These are phyloP conservation scores for Apodospora peruviana DNA, from an alignment of 495 filamentous ascomycete species.

Conservation along the genomic window DNA sequence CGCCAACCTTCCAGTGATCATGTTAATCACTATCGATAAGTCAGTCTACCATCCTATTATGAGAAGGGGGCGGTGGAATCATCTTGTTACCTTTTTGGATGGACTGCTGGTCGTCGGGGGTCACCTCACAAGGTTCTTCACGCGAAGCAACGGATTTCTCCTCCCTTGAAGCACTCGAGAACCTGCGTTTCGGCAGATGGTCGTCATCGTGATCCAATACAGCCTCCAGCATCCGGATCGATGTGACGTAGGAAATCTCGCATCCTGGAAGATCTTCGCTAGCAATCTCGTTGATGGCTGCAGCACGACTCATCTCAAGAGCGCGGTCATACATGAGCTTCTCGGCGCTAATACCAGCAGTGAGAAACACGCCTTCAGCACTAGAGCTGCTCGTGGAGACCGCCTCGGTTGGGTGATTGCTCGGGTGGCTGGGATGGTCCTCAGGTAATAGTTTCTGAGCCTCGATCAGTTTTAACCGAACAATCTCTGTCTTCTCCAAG, in stretches of 20 bases:
- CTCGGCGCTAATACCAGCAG: slow-evolving; percentile 81
- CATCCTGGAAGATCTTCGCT: slow-evolving; percentile 84
- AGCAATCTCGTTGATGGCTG: slow-evolving; percentile 92
- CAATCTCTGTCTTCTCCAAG: slow-evolving; percentile 88
- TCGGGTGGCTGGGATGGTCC: slow-evolving; percentile 81
- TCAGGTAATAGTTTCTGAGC: slow-evolving; percentile 77
- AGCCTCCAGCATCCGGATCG: slow-evolving; percentile 89
- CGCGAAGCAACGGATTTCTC: slow-evolving; percentile 33
- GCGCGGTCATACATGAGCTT: slow-evolving; percentile 98
- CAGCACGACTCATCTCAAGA: slow-evolving; percentile 88
- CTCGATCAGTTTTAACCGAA: slow-evolving; percentile 78
- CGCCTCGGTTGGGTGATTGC: slow-evolving; percentile 52
- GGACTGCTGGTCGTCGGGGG: slow-evolving; percentile 65
- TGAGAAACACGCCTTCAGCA: slow-evolving; percentile 45
- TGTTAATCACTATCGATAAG: slow-evolving; percentile 35
- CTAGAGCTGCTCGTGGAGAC: slow-evolving; percentile 55
- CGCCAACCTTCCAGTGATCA: slow-evolving; percentile 35
- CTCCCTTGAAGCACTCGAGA: slow-evolving; percentile 32
- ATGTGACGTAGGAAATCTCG: slow-evolving; percentile 88
- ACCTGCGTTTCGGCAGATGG: slow-evolving; percentile 38
- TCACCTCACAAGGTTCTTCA: slow-evolving; percentile 54
- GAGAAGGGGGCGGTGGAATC: background rate
- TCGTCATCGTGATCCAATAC: slow-evolving; percentile 85
- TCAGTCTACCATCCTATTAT: slow-evolving; percentile 9
- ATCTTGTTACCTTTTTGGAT: slow-evolving; percentile 57